Conservation (phyloP, 495 filamentous ascomycete genomes). For the Penicillium robsamsonii region DNA sequence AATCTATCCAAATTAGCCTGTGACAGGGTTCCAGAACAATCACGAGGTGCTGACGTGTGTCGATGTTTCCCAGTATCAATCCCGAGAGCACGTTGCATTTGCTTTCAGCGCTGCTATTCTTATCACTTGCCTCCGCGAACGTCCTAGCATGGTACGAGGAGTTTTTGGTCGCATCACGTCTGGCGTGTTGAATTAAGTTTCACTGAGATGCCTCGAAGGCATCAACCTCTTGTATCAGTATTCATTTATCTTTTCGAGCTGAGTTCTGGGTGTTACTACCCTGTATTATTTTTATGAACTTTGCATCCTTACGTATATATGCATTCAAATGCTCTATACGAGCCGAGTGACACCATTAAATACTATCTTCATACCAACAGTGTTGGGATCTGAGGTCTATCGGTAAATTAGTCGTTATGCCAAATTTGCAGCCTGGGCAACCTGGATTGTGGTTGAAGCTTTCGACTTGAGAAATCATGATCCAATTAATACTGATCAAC, state of each 20-base stretch:
- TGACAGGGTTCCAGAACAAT: constrained; percentile 9
- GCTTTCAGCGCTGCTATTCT: constrained; percentile 72
- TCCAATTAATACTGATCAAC: neutral
- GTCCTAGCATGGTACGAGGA: constrained; percentile 65
- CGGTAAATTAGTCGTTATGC: neutral
- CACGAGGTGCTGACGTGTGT: constrained; percentile 26
- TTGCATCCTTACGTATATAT: neutral
- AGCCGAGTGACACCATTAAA: neutral
- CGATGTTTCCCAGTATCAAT: constrained; percentile 55
- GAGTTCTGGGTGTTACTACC: neutral
- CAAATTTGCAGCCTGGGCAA: neutral
- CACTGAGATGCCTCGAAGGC: neutral
- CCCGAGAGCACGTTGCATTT: constrained; percentile 74
- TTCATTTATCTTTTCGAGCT: neutral
- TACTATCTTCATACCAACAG: neutral
- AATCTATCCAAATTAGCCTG: neutral
- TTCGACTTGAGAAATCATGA: neutral
- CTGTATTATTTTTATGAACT: constrained; percentile 2
- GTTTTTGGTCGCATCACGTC: constrained; percentile 66
- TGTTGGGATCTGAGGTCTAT: neutral
- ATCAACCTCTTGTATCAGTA: constrained; percentile 18
- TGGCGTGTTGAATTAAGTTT: constrained; percentile 47
- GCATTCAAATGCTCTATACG: neutral
- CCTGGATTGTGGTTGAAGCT: neutral
- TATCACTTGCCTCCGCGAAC: constrained; percentile 67